phyloP scores from a whole-genome alignment of 2,329 filamentous ascomycete species.

The Talaromyces sp. region DNA sequence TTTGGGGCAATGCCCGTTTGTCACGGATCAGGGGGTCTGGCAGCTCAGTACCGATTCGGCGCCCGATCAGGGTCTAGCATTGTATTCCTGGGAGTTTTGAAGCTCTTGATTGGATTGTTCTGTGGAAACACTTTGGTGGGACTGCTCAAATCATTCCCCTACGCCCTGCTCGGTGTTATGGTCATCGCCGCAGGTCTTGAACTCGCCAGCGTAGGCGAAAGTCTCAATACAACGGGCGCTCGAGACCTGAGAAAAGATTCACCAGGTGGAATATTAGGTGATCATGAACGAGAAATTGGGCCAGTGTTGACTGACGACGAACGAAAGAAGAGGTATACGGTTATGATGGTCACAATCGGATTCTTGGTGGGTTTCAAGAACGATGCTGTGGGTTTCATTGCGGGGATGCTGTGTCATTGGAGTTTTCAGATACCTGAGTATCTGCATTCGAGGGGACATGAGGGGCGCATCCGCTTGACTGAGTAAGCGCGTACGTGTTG shows the following conservation, averaged over 20 bases:
- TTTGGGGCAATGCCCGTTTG: conserved; percentile 95
- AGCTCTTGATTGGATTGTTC: conserved; percentile 68
- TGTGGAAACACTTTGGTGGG: conserved; percentile 69
- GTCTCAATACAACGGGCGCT: conserved; percentile 69
- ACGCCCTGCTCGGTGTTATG: conserved; percentile 74
- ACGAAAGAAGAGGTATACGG: conserved; percentile 70
- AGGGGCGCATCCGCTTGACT: conserved; percentile 27
- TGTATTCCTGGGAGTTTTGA: conserved; percentile 70
- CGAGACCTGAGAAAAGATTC: conserved; percentile 47
- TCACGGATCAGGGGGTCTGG: conserved; percentile 85
- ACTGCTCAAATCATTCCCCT: conserved; percentile 68
- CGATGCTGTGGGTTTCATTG: conserved; percentile 79
- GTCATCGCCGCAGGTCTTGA: conserved; percentile 86
- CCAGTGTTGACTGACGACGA: conserved; percentile 58
- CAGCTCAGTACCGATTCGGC: conserved; percentile 86
- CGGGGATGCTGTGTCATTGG: conserved; percentile 73
- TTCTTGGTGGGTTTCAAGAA: conserved; percentile 81
- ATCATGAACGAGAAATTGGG: conserved; percentile 35
- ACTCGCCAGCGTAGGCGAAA: conserved; percentile 77
- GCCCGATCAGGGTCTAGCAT: conserved; percentile 81
- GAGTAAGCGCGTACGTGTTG: neutral
- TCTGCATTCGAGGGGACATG: conserved; percentile 22
- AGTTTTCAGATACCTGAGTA: conserved; percentile 49
- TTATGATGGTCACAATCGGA: conserved; percentile 85
- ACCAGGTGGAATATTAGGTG: conserved; percentile 16